Conservation (phyloP, 1,284 basidiomycete genomes). For the Sporisorium scitamineum region DNA sequence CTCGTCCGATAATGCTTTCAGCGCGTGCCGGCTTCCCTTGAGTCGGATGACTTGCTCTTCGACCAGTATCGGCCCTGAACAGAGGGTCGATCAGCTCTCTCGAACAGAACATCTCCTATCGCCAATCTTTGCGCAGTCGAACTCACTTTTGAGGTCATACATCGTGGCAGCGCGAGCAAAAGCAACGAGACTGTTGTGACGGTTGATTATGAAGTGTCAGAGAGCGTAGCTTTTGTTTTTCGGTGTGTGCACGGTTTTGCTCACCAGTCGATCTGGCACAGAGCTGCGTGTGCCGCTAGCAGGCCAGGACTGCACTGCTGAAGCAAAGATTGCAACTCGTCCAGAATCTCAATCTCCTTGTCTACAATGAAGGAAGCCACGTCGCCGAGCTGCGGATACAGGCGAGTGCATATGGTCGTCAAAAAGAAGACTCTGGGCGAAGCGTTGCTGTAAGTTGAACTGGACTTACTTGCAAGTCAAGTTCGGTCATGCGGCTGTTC, state of each 20-base stretch:
- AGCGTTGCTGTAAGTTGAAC: not conserved
- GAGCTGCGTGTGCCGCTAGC: slow-evolving; percentile 20
- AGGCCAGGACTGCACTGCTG: slow-evolving; percentile 21
- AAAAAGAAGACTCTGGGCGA: not conserved
- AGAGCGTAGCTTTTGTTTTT: not conserved
- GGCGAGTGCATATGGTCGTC: not conserved
- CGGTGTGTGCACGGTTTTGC: not conserved
- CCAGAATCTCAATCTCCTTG: slow-evolving; percentile 46
- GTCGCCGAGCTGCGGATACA: slow-evolving; percentile 33
- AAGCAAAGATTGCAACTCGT: slow-evolving; percentile 22
- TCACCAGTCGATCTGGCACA: slow-evolving; percentile 47
- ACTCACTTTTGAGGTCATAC: slow-evolving; percentile 37
- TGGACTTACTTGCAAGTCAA: slow-evolving; percentile 31
- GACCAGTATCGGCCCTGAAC: slow-evolving; percentile 28
- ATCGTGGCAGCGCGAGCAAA: slow-evolving; percentile 37
- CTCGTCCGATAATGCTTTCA: slow-evolving; percentile 44
- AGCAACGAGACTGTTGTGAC: slow-evolving; percentile 24
- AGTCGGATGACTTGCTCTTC: slow-evolving; percentile 32
- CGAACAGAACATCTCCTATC: not conserved
- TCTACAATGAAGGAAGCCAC: slow-evolving; percentile 47
- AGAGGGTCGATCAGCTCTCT: not conserved
- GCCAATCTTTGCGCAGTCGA: no score
- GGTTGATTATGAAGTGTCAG: not conserved
- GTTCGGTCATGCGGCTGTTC: slow-evolving; percentile 30
- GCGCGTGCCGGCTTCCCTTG: slow-evolving; percentile 38